Percentiles rank a stretch among this genome's conserved stretches.
Conservation (phyloP, 2,329 filamentous ascomycete genomes). For the Colletotrichum navitas region DNA sequence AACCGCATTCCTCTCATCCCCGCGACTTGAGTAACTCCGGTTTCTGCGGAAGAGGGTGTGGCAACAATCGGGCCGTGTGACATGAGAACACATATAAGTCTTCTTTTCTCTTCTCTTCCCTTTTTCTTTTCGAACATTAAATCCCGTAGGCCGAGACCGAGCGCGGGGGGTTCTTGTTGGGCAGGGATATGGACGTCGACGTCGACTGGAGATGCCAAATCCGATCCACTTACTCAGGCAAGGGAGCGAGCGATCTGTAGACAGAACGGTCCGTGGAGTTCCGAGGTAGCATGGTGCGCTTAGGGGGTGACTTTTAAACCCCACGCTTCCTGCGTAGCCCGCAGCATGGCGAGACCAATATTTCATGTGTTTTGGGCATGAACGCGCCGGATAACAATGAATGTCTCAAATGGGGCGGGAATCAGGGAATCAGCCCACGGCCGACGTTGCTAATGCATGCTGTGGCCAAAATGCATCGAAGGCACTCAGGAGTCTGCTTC, state of each 20-base stretch:
- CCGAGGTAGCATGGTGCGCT: conserved; percentile 4
- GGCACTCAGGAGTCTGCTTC: neutral
- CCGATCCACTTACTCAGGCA: conserved; percentile 28
- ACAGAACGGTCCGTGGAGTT: neutral
- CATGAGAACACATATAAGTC: neutral
- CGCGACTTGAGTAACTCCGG: neutral
- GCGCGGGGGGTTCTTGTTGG: conserved; percentile 2
- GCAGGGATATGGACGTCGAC: conserved; percentile 24
- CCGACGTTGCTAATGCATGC: neutral
- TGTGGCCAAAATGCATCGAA: too few relatives aligned
- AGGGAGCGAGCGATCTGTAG: conserved; percentile 9
- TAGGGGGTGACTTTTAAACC: conserved; percentile 1
- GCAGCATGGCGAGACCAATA: conserved; percentile 5
- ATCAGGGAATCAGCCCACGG: neutral
- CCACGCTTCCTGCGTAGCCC: conserved; percentile 15
- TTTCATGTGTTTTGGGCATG: conserved; percentile 6
- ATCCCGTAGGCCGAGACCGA: neutral
- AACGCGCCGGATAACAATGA: neutral
- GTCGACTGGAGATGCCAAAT: conserved; percentile 35
- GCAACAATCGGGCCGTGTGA: conserved; percentile 1
- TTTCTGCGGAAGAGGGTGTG: neutral
- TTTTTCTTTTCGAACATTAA: neutral
- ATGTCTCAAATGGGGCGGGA: neutral
- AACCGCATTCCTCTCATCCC: conserved; percentile 3
- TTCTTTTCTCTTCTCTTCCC: neutral